Conservation (phyloP, 2,329 filamentous ascomycete species). For the Atkinsonella hypoxylon region DNA sequence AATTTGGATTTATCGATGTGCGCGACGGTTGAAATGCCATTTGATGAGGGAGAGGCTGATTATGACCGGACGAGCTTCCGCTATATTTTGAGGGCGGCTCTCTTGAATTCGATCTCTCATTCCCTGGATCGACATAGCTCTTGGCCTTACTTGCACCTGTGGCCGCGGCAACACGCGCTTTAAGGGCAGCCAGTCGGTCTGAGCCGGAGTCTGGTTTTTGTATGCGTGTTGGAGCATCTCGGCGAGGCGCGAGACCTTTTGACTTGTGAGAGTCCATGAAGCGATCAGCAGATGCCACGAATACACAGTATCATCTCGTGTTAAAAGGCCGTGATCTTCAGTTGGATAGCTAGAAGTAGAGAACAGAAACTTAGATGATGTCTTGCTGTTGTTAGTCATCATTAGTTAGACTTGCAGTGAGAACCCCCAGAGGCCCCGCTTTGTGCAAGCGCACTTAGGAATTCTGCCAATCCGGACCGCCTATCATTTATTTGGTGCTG, state of each 20-base stretch:
- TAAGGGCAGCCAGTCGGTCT: slow-evolving; percentile 63
- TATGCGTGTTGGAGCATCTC: slow-evolving; percentile 41
- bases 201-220: slow-evolving; percentile 46
- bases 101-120: slow-evolving; percentile 44
- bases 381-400: background rate
- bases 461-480: slow-evolving; percentile 34
- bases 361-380: no score
- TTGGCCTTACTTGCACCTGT: slow-evolving; percentile 47
- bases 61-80: slow-evolving; percentile 11
- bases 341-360: no score
- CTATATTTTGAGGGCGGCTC: slow-evolving; percentile 30
- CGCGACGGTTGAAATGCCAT: slow-evolving; percentile 3
- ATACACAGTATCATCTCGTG: background rate
- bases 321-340: background rate
- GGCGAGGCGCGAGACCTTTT: slow-evolving; percentile 42
- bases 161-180: slow-evolving; percentile 67
- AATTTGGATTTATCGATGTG: slow-evolving; percentile 2
- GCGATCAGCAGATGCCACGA: background rate
- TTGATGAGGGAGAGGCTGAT: background rate
- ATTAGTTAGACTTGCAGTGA: no score
- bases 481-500: slow-evolving; percentile 27
- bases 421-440: background rate
- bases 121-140: slow-evolving; percentile 63
- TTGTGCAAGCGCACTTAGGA: slow-evolving; percentile 9
- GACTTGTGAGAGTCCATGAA: slow-evolving; percentile 38